Evolutionary conservation across 768 basidiomycete species (phyloP).

Genomic region (Leucocoprinus sp.): DNA sequence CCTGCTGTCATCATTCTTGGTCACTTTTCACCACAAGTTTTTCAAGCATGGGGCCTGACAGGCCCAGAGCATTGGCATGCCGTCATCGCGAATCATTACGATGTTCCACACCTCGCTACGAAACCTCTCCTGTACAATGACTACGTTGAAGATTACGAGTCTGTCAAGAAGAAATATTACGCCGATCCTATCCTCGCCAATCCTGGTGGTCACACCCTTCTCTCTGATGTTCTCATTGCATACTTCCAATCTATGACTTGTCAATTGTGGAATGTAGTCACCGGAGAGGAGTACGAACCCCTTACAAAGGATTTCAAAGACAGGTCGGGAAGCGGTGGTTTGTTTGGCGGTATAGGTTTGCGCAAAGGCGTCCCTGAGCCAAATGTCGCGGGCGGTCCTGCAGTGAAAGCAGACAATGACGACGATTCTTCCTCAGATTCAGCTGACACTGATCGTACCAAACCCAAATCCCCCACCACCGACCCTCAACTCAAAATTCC

Average conservation of each 20-base stretch:
- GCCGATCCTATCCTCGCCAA: slow-evolving; percentile 80
- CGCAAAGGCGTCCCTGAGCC: slow-evolving; percentile 68
- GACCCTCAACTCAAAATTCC: slow-evolving; percentile 47
- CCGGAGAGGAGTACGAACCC: slow-evolving; percentile 54
- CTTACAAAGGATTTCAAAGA: slow-evolving; percentile 35
- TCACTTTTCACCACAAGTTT: slow-evolving; percentile 85
- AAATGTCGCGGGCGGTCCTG: too few relatives aligned
- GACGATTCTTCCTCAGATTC: slow-evolving; percentile 15
- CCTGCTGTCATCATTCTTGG: slow-evolving; percentile 94
- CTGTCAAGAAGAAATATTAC: slow-evolving; percentile 62
- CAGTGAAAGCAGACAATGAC: slow-evolving; percentile 24
- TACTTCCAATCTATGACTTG: slow-evolving; percentile 92
- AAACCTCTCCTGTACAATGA: slow-evolving; percentile 77
- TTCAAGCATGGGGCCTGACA: slow-evolving; percentile 70
- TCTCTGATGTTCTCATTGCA: slow-evolving; percentile 85
- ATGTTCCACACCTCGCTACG: slow-evolving; percentile 85
- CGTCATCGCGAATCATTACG: slow-evolving; percentile 93
- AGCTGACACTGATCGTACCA: slow-evolving; percentile 20
- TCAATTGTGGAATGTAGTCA: slow-evolving; percentile 69
- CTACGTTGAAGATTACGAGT: slow-evolving; percentile 68
- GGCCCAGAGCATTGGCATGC: slow-evolving; percentile 90
- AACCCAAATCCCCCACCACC: slow-evolving; percentile 14
- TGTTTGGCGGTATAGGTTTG: slow-evolving; percentile 82
- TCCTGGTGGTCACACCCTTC: slow-evolving; percentile 69
- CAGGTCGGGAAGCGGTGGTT: slow-evolving; percentile 23